Evolutionary conservation across 305 asterid species (phyloP).

Genomic region (Coffea humblotiana): DNA sequence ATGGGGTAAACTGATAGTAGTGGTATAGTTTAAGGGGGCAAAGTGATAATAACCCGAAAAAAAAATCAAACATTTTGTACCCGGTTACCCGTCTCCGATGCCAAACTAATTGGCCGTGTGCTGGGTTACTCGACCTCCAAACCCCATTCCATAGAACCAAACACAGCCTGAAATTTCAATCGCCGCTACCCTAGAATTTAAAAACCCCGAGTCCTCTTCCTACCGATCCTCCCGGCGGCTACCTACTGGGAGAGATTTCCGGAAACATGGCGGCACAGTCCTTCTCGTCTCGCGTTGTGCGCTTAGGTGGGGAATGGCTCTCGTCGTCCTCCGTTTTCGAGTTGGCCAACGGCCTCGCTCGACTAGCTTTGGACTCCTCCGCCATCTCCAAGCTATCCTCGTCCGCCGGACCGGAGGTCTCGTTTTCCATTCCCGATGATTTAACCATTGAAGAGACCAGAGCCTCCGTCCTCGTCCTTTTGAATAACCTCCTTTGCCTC

Average conservation of each 20-base stretch:
- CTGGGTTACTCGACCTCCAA: no score
- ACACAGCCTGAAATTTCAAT: no score
- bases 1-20: no score
- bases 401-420: conserved; percentile 18
- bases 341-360: conserved; percentile 45
- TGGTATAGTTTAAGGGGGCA: no score
- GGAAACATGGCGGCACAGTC: not conserved
- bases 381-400: conserved; percentile 40
- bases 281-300: conserved; percentile 15
- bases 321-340: conserved; percentile 54
- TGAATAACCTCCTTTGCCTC: conserved; percentile 56
- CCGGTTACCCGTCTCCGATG: no score
- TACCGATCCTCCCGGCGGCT: no score
- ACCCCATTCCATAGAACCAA: no score
- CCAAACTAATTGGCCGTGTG: no score
- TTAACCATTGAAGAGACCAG: conserved; percentile 49
- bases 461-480: conserved; percentile 59
- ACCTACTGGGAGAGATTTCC: not conserved
- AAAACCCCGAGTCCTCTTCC: no score
- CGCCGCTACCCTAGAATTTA: no score
- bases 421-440: conserved; percentile 50
- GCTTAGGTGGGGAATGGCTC: conserved; percentile 72
- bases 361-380: conserved; percentile 53
- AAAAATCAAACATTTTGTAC: no score
- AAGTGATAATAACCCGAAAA: no score